phyloP scores from a whole-genome alignment of 345 rosid species.

The Sisymbrium altissimum region DNA sequence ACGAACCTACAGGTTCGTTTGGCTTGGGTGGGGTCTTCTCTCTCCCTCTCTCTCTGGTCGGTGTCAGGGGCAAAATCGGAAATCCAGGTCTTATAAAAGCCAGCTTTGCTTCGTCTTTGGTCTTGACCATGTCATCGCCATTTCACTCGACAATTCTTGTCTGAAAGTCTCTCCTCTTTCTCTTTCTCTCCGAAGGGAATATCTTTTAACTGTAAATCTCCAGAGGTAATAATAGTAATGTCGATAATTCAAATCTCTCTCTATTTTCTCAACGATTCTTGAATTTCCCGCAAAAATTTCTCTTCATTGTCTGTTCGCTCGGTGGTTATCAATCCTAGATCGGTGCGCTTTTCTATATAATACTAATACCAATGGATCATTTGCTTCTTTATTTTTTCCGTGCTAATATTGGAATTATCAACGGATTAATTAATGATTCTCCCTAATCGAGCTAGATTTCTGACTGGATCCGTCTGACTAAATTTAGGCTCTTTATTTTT shows the following conservation, averaged over 20 bases:
- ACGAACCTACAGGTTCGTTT: no score
- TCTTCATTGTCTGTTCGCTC: no score
- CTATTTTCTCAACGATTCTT: not conserved
- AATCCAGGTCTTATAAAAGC: not conserved
- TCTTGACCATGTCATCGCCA: not conserved
- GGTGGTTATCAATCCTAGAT: no score
- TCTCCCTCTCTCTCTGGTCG: constrained; percentile 6
- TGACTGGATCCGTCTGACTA: not conserved
- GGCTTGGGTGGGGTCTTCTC: no score
- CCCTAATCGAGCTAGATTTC: not conserved
- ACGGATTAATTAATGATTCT: not conserved
- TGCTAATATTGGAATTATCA: not conserved
- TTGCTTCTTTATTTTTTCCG: no score
- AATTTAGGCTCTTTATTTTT: not conserved
- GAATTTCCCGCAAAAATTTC: not conserved
- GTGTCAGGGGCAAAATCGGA: constrained; percentile 20
- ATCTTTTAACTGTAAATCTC: not conserved
- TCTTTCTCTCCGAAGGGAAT: not conserved
- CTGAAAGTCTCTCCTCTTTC: not conserved
- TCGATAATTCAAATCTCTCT: not conserved
- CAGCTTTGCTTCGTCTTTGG: not conserved
- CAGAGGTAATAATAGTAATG: constrained; percentile 7
- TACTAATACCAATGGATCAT: no score
- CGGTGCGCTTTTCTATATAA: no score
- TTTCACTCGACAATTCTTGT: constrained; percentile 4